Percentiles rank a stretch among this genome's conserved stretches.
These are phyloP conservation scores for Penicillium macrosclerotiorum DNA, from an alignment of 495 filamentous ascomycete genomes.

Conservation along the genomic window DNA sequence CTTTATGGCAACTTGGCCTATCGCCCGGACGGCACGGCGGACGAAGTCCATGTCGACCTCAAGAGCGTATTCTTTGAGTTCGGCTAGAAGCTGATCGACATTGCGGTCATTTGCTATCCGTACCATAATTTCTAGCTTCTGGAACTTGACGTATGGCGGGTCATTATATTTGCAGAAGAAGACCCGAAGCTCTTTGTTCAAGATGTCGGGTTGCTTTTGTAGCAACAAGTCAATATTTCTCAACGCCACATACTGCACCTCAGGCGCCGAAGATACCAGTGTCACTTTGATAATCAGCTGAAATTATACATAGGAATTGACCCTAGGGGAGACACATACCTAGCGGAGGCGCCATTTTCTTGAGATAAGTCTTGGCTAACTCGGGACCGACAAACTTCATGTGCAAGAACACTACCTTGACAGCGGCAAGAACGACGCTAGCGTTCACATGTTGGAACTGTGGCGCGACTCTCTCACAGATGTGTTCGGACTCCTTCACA, in stretches of 20 bases:
- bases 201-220: constrained; percentile 92
- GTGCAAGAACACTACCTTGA: constrained; percentile 97
- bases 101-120: constrained; percentile 98
- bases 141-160: constrained; percentile 93
- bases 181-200: constrained; percentile 94
- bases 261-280: constrained; percentile 89
- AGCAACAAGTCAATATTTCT: constrained; percentile 94
- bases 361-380: constrained; percentile 75
- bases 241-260: constrained; percentile 96
- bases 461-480: constrained; percentile 91
- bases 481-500: constrained; percentile 95
- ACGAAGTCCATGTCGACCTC: constrained; percentile 99
- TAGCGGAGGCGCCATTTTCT: constrained; percentile 97
- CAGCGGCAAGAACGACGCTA: constrained; percentile 91
- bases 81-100: constrained; percentile 88
- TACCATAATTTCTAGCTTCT: constrained; percentile 99
- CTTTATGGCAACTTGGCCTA: constrained; percentile 97
- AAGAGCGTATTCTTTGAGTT: constrained; percentile 94
- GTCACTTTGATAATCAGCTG: constrained; percentile 61
- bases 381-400: constrained; percentile 83
- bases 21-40: constrained; percentile 86
- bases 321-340: constrained; percentile 48
- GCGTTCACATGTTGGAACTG: constrained; percentile 99
- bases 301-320: constrained; percentile 17
- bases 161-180: constrained; percentile 99